These are phyloP conservation scores for Tagetes erecta DNA, from an alignment of 129 eudicot genomes.

Conservation along the genomic window DNA sequence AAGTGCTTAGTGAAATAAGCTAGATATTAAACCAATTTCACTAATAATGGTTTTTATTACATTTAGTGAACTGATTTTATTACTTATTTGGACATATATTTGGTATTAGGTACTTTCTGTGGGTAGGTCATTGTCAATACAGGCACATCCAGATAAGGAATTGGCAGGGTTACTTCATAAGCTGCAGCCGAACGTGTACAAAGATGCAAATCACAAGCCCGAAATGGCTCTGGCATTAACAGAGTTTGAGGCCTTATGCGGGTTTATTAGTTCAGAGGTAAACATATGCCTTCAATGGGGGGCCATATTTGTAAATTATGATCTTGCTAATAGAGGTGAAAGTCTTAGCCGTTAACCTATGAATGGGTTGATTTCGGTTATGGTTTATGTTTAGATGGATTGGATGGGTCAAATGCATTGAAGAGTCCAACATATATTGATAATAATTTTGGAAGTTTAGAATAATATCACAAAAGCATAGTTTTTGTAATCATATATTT, in stretches of 20 bases:
- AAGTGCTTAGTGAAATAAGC: not conserved
- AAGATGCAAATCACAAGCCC: constrained; percentile 93
- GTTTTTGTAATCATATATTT: not conserved
- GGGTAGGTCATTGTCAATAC: constrained; percentile 79
- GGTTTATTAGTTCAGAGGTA: constrained; percentile 78
- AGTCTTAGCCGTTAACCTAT: not conserved
- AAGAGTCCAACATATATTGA: not conserved
- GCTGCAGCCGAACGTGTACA: constrained; percentile 60
- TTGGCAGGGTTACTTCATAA: constrained; percentile 63
- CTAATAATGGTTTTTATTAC: not conserved
- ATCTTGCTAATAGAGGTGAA: not conserved
- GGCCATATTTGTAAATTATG: no score
- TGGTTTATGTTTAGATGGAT: not conserved
- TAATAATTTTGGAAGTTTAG: not conserved
- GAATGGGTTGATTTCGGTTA: not conserved
- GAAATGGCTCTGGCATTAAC: constrained; percentile 95
- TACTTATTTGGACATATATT: constrained; percentile 9
- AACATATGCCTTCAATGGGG: not conserved
- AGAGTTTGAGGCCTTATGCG: constrained; percentile 88
- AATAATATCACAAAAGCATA: not conserved
- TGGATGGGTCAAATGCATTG: constrained; percentile 11
- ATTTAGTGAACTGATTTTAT: not conserved
- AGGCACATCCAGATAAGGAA: constrained; percentile 89
- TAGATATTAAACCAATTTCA: not conserved
- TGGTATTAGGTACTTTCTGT: constrained; percentile 81